These are phyloP conservation scores for Candida quercuum DNA, from an alignment of 805 yeast species.

Conservation along the genomic window DNA sequence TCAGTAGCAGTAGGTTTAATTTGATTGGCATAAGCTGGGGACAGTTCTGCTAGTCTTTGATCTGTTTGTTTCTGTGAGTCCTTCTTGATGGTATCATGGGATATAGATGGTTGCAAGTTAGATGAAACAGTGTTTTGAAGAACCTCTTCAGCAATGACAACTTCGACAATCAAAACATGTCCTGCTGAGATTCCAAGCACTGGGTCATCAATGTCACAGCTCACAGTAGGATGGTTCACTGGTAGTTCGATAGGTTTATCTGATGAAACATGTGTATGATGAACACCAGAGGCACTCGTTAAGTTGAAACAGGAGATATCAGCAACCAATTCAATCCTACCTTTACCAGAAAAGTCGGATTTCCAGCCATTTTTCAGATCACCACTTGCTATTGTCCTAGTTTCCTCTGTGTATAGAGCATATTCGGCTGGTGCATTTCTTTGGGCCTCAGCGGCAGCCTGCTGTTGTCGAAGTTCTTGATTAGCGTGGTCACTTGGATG, in stretches of 20 bases:
- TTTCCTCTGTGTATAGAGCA: constrained; percentile 64
- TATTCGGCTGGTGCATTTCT: constrained; percentile 27
- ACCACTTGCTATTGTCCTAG: constrained; percentile 68
- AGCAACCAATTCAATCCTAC: constrained; percentile 74
- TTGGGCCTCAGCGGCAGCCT: constrained; percentile 16
- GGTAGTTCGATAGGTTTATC: constrained; percentile 27
- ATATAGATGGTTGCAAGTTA: constrained; percentile 29
- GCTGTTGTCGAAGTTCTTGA: constrained; percentile 25
- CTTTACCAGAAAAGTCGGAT: constrained; percentile 75
- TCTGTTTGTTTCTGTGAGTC: constrained; percentile 22
- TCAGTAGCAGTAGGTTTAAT: constrained; percentile 15
- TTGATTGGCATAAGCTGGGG: constrained; percentile 37
- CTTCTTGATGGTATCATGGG: constrained; percentile 12
- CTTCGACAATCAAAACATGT: constrained; percentile 77
- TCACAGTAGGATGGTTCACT: constrained; percentile 39
- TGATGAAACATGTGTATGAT: constrained; percentile 39
- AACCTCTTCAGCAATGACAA: constrained; percentile 90
- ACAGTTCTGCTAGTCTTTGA: constrained; percentile 37
- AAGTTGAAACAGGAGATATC: constrained; percentile 58
- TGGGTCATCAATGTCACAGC: constrained; percentile 82
- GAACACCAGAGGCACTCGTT: constrained; percentile 46
- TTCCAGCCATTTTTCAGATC: constrained; percentile 94
- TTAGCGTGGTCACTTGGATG: constrained; percentile 29
- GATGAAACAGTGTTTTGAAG: no score
- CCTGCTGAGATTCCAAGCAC: constrained; percentile 69